Conservation (phyloP, 805 yeast species). For the Spathaspora hagerdaliae region DNA sequence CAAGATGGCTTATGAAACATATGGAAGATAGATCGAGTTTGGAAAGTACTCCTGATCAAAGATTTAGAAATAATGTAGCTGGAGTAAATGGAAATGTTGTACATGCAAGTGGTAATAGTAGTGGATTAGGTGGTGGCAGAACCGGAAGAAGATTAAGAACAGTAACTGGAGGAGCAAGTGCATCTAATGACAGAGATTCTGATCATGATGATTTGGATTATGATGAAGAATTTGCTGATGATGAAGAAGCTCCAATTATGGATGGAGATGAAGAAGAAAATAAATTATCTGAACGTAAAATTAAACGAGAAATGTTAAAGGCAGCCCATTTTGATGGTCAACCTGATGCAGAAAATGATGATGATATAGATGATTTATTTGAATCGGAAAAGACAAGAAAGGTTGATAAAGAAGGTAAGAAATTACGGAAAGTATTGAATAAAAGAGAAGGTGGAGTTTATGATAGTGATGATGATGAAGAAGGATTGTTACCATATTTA, state of each 20-base stretch:
- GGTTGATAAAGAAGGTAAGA: conserved; percentile 88
- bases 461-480: conserved; percentile 69
- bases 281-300: conserved; percentile 78
- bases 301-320: conserved; percentile 78
- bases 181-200: conserved; percentile 53
- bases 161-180: conserved; percentile 37
- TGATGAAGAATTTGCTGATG: conserved; percentile 97
- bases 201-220: conserved; percentile 91
- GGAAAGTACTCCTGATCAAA: conserved; percentile 39
- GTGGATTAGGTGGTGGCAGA: conserved; percentile 3
- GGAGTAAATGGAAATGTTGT: conserved; percentile 7
- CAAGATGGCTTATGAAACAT: conserved; percentile 95
- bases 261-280: conserved; percentile 96
- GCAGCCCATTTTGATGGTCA: conserved; percentile 74
- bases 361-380: conserved; percentile 66
- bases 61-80: conserved; percentile 33
- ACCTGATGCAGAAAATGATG: conserved; percentile 54
- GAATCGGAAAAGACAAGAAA: conserved; percentile 57
- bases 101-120: neutral
- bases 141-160: conserved; percentile 29
- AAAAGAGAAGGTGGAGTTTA: conserved; percentile 87
- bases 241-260: conserved; percentile 96
- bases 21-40: conserved; percentile 53
- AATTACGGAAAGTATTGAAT: conserved; percentile 75
- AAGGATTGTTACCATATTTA: conserved; percentile 66